Evolutionary conservation across 106 monocot species (phyloP), one percentile per base, ranked within the genome.

Genomic region (Dioscorea zingiberensis): DNA sequence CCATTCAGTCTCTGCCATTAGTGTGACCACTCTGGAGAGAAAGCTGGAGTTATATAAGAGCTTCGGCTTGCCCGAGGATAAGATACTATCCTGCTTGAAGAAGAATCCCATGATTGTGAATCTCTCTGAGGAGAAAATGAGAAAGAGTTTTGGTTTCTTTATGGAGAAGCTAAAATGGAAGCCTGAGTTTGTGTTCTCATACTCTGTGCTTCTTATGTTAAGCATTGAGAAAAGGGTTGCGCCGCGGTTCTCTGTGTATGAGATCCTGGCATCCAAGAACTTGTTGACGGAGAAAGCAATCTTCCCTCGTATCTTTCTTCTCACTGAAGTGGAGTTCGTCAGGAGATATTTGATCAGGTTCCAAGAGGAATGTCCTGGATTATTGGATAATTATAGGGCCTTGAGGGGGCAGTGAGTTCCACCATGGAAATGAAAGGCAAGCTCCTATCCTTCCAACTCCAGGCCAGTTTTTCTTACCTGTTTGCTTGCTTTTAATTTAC

Each of bases 161-260:
- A 44, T 19, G 25, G 55, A 69, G 23, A 63, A 65, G 71, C 58
- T 78, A 3, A 26, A 53, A 0, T 64, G 73, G 55, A 30, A 47
- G 0, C 49, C 75, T 0, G 44, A 13, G 0, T 15, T 25, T 5
- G 17, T 78, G 18, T 44, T 63, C 14, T 4, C 0, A 38, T n/a
- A 53, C 0, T 77, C 80, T 2, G 7, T 46, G 45, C 14, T 81
- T 13, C 17, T 88, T 0, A 27, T 17, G 2, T 18, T 49, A 13
- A 78, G 81, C 45, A 58, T 88, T 2, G 78, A 84, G 81, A 75
- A 66, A 58, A 80, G 53, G 27, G 73, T 78, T 15, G 27, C 66
- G 12, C 88, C 81, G 2, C 62, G 81, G 66, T 88, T 72, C 21
- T 27, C 56, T 15, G 80, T 88, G 7, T n/a, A 75, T 48, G 32